Base-by-base conservation (phyloP, 2,329 filamentous ascomycete species). In the Periconia sp. region DNA sequence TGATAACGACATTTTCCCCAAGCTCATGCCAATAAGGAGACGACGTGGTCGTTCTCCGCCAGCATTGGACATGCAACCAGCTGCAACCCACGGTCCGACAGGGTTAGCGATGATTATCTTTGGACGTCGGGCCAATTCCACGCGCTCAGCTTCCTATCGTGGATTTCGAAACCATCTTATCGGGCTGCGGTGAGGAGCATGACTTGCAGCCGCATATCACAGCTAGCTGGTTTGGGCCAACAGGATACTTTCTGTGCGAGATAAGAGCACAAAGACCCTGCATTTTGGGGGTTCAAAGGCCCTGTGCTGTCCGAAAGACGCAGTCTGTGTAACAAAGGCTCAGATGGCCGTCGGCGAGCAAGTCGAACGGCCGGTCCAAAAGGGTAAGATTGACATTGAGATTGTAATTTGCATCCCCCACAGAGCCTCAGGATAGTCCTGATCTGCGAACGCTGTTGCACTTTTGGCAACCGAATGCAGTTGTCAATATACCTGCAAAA, bases 111-210 rank as follows among this genome's bases (percentile, higher is more conserved):
- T 34, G 47, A 48, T 54, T 52, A n/a, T n/a, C n/a, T n/a, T n/a
- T n/a, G n/a, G n/a, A n/a, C n/a, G n/a, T n/a, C n/a, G n/a, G n/a
- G n/a, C n/a, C n/a, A n/a, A n/a, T n/a, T n/a, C n/a, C n/a, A n/a
- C n/a, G n/a, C n/a, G n/a, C n/a, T 29, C 37, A 63, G 58, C 60
- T 68, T 67, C 66, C 66, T 69, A 69, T 68, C 62, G 53, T 37
- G 59, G 63, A 56, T 41, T 50, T 49, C 51, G 46, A 50, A 61
- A 55, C 57, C 54, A 53, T 55, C 61, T 67, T 65, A 65, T 65
- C 61, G 52, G 43, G 42, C 46, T 40, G 48, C 50, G 46, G 40
- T 54, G 48, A 51, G 48, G 50, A 52, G 33, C 36, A 54, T 61
- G 55, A 55, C 54, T 52, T 59, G 59, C 58, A 54, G 50, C 35